phyloP scores from a whole-genome alignment of 225 moss, liverwort and hornwort species.

The Pseudisothecium myosuroides region DNA sequence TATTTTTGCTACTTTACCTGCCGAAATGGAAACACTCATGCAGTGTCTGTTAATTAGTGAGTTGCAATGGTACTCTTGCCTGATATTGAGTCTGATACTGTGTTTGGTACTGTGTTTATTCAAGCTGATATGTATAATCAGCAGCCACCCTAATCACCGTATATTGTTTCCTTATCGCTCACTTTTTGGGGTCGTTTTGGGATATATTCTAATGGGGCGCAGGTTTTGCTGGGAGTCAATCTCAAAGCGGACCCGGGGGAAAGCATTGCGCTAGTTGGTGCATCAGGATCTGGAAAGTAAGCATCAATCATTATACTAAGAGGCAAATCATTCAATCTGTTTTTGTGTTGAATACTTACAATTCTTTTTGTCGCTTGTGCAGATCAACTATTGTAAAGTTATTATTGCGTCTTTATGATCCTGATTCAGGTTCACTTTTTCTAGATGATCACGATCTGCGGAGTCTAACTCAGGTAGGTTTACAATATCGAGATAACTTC shows the following conservation, averaged over 20 bases:
- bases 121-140: background rate
- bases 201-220: background rate
- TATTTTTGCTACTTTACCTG: background rate
- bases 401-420: slow-evolving; percentile 81
- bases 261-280: slow-evolving; percentile 87
- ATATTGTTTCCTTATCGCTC: background rate
- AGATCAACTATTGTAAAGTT: slow-evolving; percentile 89
- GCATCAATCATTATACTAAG: background rate
- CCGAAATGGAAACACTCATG: background rate
- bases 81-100: background rate
- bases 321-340: background rate
- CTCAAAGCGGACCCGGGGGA: slow-evolving; percentile 79
- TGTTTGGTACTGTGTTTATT: background rate
- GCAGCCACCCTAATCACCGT: background rate
- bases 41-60: background rate
- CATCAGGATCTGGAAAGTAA: slow-evolving; percentile 89
- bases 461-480: slow-evolving; percentile 60
- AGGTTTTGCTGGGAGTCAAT: slow-evolving; percentile 82
- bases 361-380: slow-evolving; percentile 5
- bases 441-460: slow-evolving; percentile 75
- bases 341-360: background rate
- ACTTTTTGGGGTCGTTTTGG: background rate
- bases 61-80: background rate
- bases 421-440: slow-evolving; percentile 58
- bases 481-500: background rate